Base-by-base conservation (phyloP, 345 rosid species). In the Euclidium syriacum region DNA sequence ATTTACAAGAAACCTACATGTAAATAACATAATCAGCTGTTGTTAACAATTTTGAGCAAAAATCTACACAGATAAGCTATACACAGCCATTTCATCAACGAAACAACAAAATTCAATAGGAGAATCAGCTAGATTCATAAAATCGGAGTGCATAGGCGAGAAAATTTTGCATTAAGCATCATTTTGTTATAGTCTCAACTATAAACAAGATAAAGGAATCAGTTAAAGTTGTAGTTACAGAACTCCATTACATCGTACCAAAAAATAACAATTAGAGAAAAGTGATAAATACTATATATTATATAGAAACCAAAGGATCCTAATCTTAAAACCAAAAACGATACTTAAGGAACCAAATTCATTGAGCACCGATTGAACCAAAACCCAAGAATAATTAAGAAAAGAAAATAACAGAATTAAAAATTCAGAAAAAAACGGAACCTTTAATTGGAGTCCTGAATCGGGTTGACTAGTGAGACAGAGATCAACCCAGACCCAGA, bases 401-500 rank as follows among this genome's bases (percentile, higher is more conserved):
- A 59, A 1, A 10, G 12, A 0, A 23, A 48, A 5, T 4, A 22
- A 5, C 27, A 55, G 26, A 18, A 27, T 14, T 7, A 16, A 5
- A 17, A 52, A 33, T 25, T 9, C 12, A 25, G 17, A 58, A 68
- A 58, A 68, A 41, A 23, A 20, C 27, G 22, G 41, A 62, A 70
- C 74, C 74, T 70, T 70, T 62, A 3, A 0, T 2, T 0, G 23
- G 59, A 70, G 58, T 14, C 52, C 29, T 47, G 46, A 64, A 55
- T 9, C 7, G 69, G 74, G 68, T 55, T 70, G 64, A 60, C 40
- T 42, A 8, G 47, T 58, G 60, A 15, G 33, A n/a, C 7, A 63
- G 18, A 53, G 32, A 47, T 12, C 64, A 62, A 63, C 52, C 55
- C 69, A 62, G 52, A 63, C 64, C 64, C 64, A 70, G 64, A 38